phyloP scores from a whole-genome alignment of 331 rosid species.

The Quercus phellos region DNA sequence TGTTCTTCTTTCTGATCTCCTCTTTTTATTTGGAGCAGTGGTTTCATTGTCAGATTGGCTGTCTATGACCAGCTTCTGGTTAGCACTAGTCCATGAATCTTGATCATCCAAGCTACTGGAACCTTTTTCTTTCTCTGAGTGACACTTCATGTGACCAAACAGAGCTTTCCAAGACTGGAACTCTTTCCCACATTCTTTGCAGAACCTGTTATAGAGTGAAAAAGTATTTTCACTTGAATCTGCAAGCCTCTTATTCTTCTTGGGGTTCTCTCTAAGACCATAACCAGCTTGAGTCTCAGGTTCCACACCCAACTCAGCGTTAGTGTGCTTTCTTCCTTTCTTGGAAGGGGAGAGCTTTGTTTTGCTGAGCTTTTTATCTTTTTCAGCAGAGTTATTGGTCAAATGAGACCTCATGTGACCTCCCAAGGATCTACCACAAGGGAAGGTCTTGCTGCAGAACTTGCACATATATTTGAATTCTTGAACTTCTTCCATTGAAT shows the following conservation, averaged over 20 bases:
- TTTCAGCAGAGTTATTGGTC: slow-evolving; percentile 30
- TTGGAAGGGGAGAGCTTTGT: slow-evolving; percentile 23
- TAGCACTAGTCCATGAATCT: slow-evolving; percentile 49
- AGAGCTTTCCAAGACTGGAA: slow-evolving; percentile 82
- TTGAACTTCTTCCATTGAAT: slow-evolving; percentile 59
- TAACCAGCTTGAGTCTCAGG: slow-evolving; percentile 41
- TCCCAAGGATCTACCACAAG: slow-evolving; percentile 90
- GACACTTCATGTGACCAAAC: slow-evolving; percentile 83
- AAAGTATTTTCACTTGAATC: slow-evolving; percentile 36
- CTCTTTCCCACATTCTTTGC: slow-evolving; percentile 76
- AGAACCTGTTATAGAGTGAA: slow-evolving; percentile 36
- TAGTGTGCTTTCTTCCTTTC: slow-evolving; percentile 29
- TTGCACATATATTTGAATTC: slow-evolving; percentile 61
- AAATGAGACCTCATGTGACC: slow-evolving; percentile 95
- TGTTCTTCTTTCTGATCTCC: slow-evolving; percentile 63
- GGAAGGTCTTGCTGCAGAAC: slow-evolving; percentile 70
- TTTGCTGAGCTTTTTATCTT: slow-evolving; percentile 26
- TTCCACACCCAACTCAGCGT: slow-evolving; percentile 20
- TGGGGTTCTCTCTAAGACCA: slow-evolving; percentile 71
- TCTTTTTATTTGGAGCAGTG: slow-evolving; percentile 41
- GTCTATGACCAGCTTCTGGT: slow-evolving; percentile 44
- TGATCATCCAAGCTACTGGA: slow-evolving; percentile 43
- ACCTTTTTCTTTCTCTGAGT: slow-evolving; percentile 54
- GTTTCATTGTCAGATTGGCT: slow-evolving; percentile 70
- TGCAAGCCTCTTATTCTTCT: slow-evolving; percentile 59